Evolutionary conservation across 176 grass and related monocot species (phyloP), one percentile per base, ranked within the genome.

Genomic region (Musa itinerans): DNA sequence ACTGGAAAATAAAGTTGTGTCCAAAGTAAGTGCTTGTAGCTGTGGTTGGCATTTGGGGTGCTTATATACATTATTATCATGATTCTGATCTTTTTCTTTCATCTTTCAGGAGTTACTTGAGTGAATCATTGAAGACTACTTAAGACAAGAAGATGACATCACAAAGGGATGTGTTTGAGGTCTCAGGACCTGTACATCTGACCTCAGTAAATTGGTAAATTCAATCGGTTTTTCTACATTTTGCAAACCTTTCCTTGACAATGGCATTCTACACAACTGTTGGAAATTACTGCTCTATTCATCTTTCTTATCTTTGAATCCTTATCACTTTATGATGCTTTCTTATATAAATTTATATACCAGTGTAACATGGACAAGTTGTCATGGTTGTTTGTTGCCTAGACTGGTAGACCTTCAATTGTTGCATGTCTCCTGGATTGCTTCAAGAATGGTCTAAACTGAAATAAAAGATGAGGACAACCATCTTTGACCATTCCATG

Each of bases 151-250:
- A 63, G 24, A 63, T 70, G 68, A 20, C 16, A 70, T 70, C 68
- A 70, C 1, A 70, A 70, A 52, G 68, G 68, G 68, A 70, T 50
- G 68, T 70, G 68, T 70, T 52, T 70, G 68, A 51, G 68, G 9
- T 50, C 50, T 70, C 68, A 51, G 68, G 68, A 70, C 68, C 68
- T 50, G 0, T 51, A 70, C 68, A 70, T 70, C 68, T 70, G 16
- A 70, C 68, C 34, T 70, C 68, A 50, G 48, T 70, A 51, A 70
- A 70, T 51, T 70, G 68, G 68, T 70, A 70, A 50, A 19, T 70
- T 2, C 48, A 2, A 51, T 70, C 1, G 11, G 9, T 70, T 9
- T 5, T 11, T 65, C 25, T 15, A 43, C 25, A 8, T 43, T 34
- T 68, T 68, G 65, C 65, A 68, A 68, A 15, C 65, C 26, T 16